Evolutionary conservation across 78 protist genomes (phyloP).

Genomic region (Guillardia theta): DNA sequence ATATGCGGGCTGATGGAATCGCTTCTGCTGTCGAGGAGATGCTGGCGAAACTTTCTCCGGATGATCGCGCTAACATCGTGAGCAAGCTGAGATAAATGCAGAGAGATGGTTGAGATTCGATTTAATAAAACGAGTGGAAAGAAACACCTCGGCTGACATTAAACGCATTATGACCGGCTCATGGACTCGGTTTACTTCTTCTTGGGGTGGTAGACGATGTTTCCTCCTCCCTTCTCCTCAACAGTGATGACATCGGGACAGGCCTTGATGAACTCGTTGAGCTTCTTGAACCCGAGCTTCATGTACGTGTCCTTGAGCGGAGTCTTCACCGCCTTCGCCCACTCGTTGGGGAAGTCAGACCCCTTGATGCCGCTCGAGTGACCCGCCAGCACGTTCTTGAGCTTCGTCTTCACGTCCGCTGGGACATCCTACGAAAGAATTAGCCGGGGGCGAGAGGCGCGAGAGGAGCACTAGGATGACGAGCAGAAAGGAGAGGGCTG

Average conservation of each 20-base stretch:
- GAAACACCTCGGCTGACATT: neutral
- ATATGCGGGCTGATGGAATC: neutral
- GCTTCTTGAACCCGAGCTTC: neutral
- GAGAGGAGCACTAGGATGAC: too few species aligned
- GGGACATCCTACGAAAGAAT: neutral
- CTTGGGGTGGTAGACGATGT: neutral
- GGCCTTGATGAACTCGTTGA: neutral
- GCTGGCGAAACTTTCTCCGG: neutral
- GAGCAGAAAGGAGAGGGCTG: too few species aligned
- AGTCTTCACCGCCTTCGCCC: neutral
- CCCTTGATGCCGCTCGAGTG: neutral
- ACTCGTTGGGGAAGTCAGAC: neutral
- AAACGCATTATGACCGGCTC: neutral
- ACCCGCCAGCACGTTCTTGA: neutral
- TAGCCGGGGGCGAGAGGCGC: too few species aligned
- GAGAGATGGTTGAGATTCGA: neutral
- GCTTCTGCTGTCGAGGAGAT: neutral
- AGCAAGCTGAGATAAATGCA: neutral
- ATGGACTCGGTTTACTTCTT: neutral
- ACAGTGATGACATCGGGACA: neutral
- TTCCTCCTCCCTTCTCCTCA: neutral
- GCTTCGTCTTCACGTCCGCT: neutral
- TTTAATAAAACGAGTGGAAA: neutral
- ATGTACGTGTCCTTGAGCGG: neutral
- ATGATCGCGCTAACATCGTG: neutral